A percentile compares a stretch with the other conserved stretches of the same genome.
Evolutionary conservation across 2,329 filamentous ascomycete genomes (phyloP).

Genomic region (Fusarium sp.): DNA sequence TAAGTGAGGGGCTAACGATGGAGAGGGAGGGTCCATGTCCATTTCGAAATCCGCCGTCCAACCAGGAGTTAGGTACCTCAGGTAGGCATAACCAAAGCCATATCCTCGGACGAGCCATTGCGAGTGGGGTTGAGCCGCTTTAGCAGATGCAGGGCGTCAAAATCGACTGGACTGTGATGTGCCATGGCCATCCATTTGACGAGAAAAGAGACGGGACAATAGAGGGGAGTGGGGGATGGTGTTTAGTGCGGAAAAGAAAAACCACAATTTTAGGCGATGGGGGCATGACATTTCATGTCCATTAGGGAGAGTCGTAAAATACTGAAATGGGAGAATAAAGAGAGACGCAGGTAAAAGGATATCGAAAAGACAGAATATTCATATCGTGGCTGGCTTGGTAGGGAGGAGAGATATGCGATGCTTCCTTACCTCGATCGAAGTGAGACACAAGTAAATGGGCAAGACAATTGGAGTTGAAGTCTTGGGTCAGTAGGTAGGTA

Average conservation of each 20-base stretch:
- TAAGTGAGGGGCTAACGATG: constrained; percentile 42
- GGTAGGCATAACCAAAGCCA: constrained; percentile 1
- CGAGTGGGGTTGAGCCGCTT: constrained; percentile 32
- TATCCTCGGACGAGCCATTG: constrained; percentile 25
- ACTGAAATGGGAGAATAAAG: background rate
- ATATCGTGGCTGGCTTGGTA: background rate
- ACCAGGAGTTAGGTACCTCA: background rate
- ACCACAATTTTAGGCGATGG: constrained; percentile 21
- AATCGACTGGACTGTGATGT: constrained; percentile 16
- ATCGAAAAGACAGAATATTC: background rate
- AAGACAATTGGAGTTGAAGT: background rate
- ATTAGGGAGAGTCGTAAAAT: background rate
- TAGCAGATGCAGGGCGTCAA: constrained; percentile 38
- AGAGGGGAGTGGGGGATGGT: constrained; percentile 33
- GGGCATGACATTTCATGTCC: constrained; percentile 5
- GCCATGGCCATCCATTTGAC: constrained; percentile 2
- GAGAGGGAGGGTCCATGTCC: constrained; percentile 29
- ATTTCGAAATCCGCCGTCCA: constrained; percentile 21
- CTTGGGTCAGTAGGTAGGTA: no score
- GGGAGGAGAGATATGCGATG: constrained; percentile 12
- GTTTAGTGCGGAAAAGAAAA: constrained; percentile 36
- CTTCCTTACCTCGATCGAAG: constrained; percentile 26
- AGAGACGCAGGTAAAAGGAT: background rate
- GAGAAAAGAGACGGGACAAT: constrained; percentile 5
- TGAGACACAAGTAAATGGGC: background rate